Base-by-base conservation (phyloP, 352 stramenopile genomes). In the Chrysophaeum taylorii region DNA sequence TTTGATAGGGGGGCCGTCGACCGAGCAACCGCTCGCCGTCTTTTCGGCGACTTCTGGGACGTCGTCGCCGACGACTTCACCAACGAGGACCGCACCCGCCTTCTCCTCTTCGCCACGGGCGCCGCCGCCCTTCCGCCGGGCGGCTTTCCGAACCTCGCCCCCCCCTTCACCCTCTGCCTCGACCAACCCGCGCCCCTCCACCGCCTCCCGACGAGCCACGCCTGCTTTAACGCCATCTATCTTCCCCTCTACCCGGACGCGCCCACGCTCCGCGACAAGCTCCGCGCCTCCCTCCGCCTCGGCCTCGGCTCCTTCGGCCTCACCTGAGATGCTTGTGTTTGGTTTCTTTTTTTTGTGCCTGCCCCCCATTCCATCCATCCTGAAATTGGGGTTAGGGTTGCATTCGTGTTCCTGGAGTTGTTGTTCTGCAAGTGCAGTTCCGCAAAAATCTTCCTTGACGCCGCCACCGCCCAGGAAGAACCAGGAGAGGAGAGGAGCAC, bases 261-360 rank as follows among this genome's bases (percentile, higher is more conserved):
- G 70, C 78, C 83, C 0, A 91, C 90, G 74, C 70, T 93, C 36
- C 54, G 71, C 14, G 70, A 79, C 53, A 68, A 71, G 39, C 70
- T 91, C 12, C 71, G 81, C 2, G 69, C 79, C 57, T 84, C 87
- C 36, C 84, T 93, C 75, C 42, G 84, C 12, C 81, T 92, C 77
- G 89, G 80, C n/a, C n/a, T n/a, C 70, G 79, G 89, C 77, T 85
- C 85, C 7, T 93, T 93, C 81, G 87, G 87, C 21, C 74, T 92
- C 39, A n/a, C n/a, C n/a, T n/a, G n/a, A n/a, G n/a, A n/a, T n/a
- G n/a, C n/a, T n/a, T n/a, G n/a, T n/a, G n/a, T n/a, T n/a, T n/a
- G n/a, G n/a, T n/a, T n/a, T n/a, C n/a, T n/a, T n/a, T n/a, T n/a
- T n/a, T n/a, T n/a, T n/a, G n/a, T n/a, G n/a, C n/a, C n/a, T n/a